Evolutionary conservation across 352 stramenopile species (phyloP).

Genomic region (Bremia lactucae): DNA sequence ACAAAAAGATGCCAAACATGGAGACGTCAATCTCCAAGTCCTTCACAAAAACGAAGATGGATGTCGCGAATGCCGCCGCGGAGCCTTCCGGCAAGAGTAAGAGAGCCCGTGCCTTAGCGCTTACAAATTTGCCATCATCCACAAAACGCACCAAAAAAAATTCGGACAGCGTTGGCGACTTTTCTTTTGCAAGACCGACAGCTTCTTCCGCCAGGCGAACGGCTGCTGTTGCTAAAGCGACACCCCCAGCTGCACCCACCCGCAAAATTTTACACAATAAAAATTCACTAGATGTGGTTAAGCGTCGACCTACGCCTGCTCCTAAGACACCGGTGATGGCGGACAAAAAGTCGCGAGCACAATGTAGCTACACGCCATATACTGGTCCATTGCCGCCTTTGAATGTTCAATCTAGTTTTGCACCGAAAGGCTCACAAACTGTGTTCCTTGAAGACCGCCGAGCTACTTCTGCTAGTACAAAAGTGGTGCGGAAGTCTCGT

Average conservation of each 20-base stretch:
- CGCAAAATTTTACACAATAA: slow-evolving; percentile 4
- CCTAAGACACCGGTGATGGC: slow-evolving; percentile 4
- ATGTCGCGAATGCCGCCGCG: slow-evolving; percentile 3
- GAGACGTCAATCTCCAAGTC: slow-evolving; percentile 1
- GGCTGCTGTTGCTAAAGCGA: slow-evolving; percentile 12
- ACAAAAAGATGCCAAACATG: slow-evolving; percentile 2
- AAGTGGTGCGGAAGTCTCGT: slow-evolving; percentile 7
- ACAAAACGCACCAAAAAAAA: slow-evolving; percentile 2
- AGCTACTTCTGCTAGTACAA: slow-evolving; percentile 5
- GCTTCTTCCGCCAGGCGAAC: slow-evolving; percentile 17
- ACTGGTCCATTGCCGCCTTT: slow-evolving; percentile 45
- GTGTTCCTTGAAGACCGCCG: slow-evolving; percentile 6
- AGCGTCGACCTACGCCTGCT: slow-evolving; percentile 7
- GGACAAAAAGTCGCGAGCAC: slow-evolving; percentile 11
- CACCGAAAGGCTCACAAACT: slow-evolving; percentile 28
- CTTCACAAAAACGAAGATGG: slow-evolving; percentile 18
- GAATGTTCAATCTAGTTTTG: slow-evolving; percentile 52
- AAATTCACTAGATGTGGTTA: slow-evolving; percentile 4
- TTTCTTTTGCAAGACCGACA: slow-evolving; percentile 25
- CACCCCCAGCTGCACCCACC: not conserved
- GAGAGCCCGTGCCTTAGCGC: slow-evolving; percentile 7
- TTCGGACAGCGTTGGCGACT: slow-evolving; percentile 10
- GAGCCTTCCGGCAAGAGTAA: slow-evolving; percentile 14
- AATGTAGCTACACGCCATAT: slow-evolving; percentile 55
- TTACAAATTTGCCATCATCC: slow-evolving; percentile 5